Percentiles rank a stretch among this genome's conserved stretches.
Evolutionary conservation across 208 protist genomes (phyloP).

Genomic region (Jaenimonas drosophilae): DNA sequence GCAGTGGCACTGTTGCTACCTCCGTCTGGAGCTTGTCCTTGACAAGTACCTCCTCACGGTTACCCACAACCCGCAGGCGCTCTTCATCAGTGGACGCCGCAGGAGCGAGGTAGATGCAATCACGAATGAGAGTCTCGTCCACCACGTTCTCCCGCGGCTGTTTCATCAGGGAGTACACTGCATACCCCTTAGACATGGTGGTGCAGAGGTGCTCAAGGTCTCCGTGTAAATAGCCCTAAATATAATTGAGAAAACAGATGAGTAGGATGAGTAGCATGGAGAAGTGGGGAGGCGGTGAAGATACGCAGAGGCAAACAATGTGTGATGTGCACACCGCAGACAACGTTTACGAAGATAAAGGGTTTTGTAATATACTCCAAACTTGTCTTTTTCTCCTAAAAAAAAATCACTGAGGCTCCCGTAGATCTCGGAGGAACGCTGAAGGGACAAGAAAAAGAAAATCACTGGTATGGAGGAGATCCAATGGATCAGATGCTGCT

Average conservation of each 20-base stretch:
- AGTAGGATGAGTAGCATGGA: background rate
- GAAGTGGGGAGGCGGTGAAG: background rate
- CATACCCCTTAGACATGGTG: constrained; percentile 65
- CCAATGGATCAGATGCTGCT: no score
- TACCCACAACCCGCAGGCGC: constrained; percentile 55
- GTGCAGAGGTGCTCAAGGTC: background rate
- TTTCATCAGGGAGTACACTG: constrained; percentile 51
- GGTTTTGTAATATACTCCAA: no score
- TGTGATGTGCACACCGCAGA: no score
- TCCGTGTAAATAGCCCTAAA: background rate
- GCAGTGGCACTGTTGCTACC: constrained; percentile 40
- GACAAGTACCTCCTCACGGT: constrained; percentile 42
- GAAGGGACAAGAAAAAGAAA: no score
- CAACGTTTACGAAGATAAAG: no score
- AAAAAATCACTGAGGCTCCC: no score
- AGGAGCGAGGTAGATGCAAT: constrained; percentile 55
- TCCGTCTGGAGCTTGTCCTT: constrained; percentile 38
- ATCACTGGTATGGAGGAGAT: no score
- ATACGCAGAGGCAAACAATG: no score
- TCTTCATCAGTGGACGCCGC: constrained; percentile 65
- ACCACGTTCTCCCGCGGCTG: constrained; percentile 65
- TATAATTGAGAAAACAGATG: background rate
- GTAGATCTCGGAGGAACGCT: no score
- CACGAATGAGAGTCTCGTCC: constrained; percentile 68
- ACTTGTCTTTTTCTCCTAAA: no score